Evolutionary conservation across 2,329 filamentous ascomycete genomes (phyloP).

Genomic region (Fusarium odoratissimum): DNA sequence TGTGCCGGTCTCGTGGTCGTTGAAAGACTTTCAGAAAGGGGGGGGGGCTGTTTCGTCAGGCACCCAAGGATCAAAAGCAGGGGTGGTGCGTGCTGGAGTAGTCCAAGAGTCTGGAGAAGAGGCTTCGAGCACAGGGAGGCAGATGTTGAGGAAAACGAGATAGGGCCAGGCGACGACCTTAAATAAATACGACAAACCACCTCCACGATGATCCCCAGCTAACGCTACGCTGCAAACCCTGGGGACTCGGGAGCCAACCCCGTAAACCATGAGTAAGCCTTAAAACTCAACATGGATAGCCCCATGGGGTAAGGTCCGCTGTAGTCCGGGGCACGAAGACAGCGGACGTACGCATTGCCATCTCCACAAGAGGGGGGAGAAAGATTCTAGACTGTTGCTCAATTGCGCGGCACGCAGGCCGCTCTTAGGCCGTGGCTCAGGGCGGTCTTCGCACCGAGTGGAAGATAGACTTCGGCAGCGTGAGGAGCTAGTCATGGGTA

Average conservation of each 20-base stretch:
- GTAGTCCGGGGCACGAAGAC: not conserved
- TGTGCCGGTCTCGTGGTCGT: not conserved
- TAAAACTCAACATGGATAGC: not conserved
- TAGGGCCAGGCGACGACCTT: not conserved
- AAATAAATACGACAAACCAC: not conserved
- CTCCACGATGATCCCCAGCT: not conserved
- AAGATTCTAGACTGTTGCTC: not conserved
- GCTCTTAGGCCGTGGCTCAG: not conserved
- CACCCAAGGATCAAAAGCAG: not conserved
- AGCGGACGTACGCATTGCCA: not conserved
- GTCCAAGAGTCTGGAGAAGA: not conserved
- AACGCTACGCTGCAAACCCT: not conserved
- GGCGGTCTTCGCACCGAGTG: not conserved
- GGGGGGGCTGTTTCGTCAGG: fast-evolving
- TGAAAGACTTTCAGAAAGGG: not conserved
- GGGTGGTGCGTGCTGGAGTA: too few relatives aligned
- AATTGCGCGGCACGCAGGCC: not conserved
- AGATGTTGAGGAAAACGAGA: not conserved
- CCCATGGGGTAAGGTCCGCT: not conserved
- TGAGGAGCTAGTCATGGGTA: not conserved
- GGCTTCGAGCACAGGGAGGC: fast-evolving
- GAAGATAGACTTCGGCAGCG: not conserved
- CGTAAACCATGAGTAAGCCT: not conserved
- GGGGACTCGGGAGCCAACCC: not conserved
- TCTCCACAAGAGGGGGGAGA: not conserved